phyloP scores from a whole-genome alignment of 2,329 filamentous ascomycete species.

The Pseudocercospora fijiensis region DNA sequence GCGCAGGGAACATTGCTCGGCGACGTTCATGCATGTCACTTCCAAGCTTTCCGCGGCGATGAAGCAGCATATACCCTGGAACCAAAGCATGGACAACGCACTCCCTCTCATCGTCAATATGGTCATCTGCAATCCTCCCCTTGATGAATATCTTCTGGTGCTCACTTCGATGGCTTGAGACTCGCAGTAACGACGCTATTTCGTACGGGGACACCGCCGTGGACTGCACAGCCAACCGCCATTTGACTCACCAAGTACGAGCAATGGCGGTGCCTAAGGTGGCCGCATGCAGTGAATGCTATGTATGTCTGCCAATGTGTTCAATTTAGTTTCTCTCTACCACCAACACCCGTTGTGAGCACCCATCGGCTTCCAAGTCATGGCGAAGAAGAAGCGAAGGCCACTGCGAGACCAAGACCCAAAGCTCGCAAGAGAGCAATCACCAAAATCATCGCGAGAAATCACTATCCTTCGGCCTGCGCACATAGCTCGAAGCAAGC shows the following conservation, averaged over 20 bases:
- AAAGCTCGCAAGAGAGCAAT: not conserved
- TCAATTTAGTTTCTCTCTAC: not conserved
- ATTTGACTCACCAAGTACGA: not conserved
- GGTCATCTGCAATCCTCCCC: not conserved
- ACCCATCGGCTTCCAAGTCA: not conserved
- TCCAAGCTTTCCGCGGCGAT: not conserved
- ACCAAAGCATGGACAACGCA: not conserved
- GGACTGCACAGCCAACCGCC: not conserved
- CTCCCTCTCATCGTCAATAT: too few relatives aligned
- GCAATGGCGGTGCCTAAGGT: not conserved
- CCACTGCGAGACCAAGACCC: not conserved
- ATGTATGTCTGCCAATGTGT: not conserved
- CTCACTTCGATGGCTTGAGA: not conserved
- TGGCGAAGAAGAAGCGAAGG: not conserved
- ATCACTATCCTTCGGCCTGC: not conserved
- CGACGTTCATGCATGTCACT: not conserved
- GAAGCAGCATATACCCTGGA: not conserved
- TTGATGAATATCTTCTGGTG: not conserved
- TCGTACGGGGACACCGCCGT: not conserved
- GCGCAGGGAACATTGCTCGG: conserved; percentile 5
- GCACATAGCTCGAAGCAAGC: conserved; percentile 5
- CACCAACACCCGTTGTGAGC: not conserved
- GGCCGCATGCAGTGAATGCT: not conserved
- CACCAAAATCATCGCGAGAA: not conserved
- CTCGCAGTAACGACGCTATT: not conserved